Percentiles rank a stretch among this genome's conserved stretches.
phyloP scores from a whole-genome alignment of 140 eudicot genomes.

The Oenanthe javanica region DNA sequence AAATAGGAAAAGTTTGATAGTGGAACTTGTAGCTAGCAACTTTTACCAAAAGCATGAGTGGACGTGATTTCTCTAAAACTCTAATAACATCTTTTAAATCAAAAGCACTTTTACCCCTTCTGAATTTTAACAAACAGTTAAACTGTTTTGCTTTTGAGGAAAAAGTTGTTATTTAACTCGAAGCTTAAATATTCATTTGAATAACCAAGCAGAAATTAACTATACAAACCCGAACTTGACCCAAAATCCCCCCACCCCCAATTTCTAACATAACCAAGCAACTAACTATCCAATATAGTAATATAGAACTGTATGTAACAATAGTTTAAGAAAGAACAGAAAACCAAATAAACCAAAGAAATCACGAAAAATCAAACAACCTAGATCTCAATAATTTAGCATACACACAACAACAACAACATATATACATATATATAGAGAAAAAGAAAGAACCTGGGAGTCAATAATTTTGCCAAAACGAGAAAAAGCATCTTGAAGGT shows the following conservation, averaged over 20 bases:
- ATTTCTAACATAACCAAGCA: too few species aligned
- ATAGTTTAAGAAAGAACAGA: neutral
- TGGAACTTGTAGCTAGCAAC: too few species aligned
- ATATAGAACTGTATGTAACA: neutral
- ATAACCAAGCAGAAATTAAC: neutral
- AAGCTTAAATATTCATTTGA: neutral
- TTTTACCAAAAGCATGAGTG: too few species aligned
- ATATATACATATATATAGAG: too few species aligned
- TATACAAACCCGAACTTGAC: neutral
- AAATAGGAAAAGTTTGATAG: too few species aligned
- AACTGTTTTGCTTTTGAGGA: too few species aligned
- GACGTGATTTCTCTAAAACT: too few species aligned
- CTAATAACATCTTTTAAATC: too few species aligned
- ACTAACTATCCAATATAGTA: neutral
- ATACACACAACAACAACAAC: neutral
- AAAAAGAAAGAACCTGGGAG: slow-evolving; percentile 44
- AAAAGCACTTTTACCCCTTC: too few species aligned
- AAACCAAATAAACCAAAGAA: neutral
- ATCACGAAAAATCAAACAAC: neutral
- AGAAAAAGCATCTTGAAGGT: slow-evolving; percentile 70
- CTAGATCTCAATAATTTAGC: neutral
- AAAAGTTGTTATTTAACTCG: neutral
- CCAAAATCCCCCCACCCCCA: neutral
- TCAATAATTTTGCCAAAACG: slow-evolving; percentile 83
- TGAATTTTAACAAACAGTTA: too few species aligned